These are phyloP conservation scores for Linnemannia elongata DNA, from an alignment of 192 early-diverging fungal genomes.

Conservation along the genomic window DNA sequence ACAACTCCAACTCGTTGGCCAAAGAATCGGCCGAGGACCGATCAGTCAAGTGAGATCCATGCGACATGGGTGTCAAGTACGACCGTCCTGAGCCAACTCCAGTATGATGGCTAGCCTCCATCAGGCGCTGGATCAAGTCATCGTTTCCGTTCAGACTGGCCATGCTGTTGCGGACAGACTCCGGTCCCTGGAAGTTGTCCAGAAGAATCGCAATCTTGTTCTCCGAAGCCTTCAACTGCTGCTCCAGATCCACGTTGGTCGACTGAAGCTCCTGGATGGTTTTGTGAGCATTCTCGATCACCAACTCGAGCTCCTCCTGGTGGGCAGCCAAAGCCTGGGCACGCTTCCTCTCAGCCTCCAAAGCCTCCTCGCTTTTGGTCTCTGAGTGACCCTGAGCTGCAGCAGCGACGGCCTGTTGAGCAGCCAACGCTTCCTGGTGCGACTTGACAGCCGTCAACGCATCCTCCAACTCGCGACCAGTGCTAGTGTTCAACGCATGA, in stretches of 20 bases:
- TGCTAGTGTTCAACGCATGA: constrained; percentile 27
- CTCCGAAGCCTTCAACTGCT: constrained; percentile 37
- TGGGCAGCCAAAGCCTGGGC: constrained; percentile 18
- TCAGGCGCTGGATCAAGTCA: constrained; percentile 40
- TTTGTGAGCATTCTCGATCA: constrained; percentile 42
- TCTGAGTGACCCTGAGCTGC: background rate
- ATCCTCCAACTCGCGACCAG: constrained; percentile 28
- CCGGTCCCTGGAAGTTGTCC: constrained; percentile 51
- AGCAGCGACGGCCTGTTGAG: background rate
- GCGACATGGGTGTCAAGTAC: constrained; percentile 32
- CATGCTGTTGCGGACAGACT: constrained; percentile 50
- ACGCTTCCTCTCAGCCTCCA: constrained; percentile 27
- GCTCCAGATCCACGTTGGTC: constrained; percentile 33
- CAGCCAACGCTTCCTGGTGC: constrained; percentile 9
- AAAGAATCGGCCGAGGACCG: constrained; percentile 47
- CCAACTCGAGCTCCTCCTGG: constrained; percentile 45
- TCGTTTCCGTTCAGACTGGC: constrained; percentile 41
- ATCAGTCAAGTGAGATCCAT: constrained; percentile 41
- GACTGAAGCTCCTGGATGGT: constrained; percentile 31
- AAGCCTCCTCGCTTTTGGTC: constrained; percentile 9
- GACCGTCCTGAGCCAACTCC: background rate
- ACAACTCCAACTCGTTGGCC: constrained; percentile 48
- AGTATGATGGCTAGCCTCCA: constrained; percentile 34
- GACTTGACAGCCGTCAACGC: constrained; percentile 19
- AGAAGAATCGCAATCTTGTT: constrained; percentile 53